Percentiles rank a stretch among this genome's conserved stretches.
Conservation (phyloP, 1,284 basidiomycete genomes). For the Schizopora paradoxa region DNA sequence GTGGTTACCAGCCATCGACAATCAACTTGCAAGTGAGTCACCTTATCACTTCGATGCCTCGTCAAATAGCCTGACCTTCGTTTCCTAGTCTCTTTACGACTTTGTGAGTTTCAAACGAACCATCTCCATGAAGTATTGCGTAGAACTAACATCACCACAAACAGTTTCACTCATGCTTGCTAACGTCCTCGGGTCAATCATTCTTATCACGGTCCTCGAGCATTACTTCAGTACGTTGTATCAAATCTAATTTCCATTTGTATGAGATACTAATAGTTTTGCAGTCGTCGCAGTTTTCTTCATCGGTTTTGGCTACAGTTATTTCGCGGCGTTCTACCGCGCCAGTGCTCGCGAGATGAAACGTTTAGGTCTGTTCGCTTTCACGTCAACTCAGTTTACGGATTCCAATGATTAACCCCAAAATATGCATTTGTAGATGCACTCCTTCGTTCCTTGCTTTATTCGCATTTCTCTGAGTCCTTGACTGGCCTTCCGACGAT, state of each 20-base stretch:
- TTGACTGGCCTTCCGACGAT: slow-evolving; percentile 74
- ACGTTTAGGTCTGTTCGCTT: slow-evolving; percentile 43
- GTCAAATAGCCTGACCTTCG: slow-evolving; percentile 7
- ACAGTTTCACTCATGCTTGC: slow-evolving; percentile 46
- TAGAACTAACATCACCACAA: slow-evolving; percentile 1
- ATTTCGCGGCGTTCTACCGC: slow-evolving; percentile 59
- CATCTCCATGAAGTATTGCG: slow-evolving; percentile 8
- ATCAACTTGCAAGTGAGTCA: slow-evolving; percentile 46
- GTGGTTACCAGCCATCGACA: slow-evolving; percentile 48
- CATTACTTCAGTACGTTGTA: slow-evolving; percentile 64
- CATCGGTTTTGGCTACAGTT: slow-evolving; percentile 46
- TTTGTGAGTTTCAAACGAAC: slow-evolving; percentile 38
- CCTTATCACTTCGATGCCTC: not conserved
- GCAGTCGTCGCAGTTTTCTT: slow-evolving; percentile 47
- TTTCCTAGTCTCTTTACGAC: slow-evolving; percentile 55
- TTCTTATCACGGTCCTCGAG: slow-evolving; percentile 65
- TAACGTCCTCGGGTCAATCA: slow-evolving; percentile 51
- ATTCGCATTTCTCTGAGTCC: slow-evolving; percentile 79
- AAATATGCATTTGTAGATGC: slow-evolving; percentile 38
- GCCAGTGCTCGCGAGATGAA: slow-evolving; percentile 69
- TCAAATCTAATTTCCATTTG: not conserved
- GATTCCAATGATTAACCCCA: slow-evolving; percentile 19
- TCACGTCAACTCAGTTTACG: slow-evolving; percentile 25
- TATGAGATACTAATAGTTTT: not conserved
- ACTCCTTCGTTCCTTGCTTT: slow-evolving; percentile 65